Conservation (phyloP, 257 asterid genomes). For the Datura wrightii region DNA sequence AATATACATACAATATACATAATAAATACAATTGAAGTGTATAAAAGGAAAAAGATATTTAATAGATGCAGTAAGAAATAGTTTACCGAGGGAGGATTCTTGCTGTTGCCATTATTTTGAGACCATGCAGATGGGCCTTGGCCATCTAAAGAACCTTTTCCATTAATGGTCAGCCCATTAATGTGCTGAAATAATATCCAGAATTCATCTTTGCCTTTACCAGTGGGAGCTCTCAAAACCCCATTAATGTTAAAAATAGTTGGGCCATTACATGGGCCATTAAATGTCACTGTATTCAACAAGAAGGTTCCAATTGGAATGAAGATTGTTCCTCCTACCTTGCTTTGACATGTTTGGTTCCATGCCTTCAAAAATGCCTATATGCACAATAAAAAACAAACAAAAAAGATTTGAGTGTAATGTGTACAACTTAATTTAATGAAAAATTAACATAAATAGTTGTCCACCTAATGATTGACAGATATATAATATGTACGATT, state of each 20-base stretch:
- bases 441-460: too few species aligned
- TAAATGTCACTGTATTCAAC: background rate
- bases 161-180: slow-evolving; percentile 21
- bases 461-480: too few species aligned
- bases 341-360: slow-evolving; percentile 28
- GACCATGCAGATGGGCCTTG: slow-evolving; percentile 37
- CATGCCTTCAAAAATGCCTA: slow-evolving; percentile 36
- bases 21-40: background rate
- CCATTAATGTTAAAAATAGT: background rate
- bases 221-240: slow-evolving; percentile 16
- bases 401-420: background rate
- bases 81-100: slow-evolving; percentile 21
- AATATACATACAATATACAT: background rate
- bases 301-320: slow-evolving; percentile 33
- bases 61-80: background rate
- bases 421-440: too few species aligned
- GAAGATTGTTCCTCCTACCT: slow-evolving; percentile 24
- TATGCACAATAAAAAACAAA: background rate
- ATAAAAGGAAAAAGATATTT: background rate
- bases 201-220: background rate
- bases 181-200: slow-evolving; percentile 29
- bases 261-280: slow-evolving; percentile 36
- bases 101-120: background rate
- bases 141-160: slow-evolving; percentile 34
- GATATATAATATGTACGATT: too few species aligned